Conservation (phyloP, 148 eudicot genomes). For the Rhododendron kiyosumense region DNA sequence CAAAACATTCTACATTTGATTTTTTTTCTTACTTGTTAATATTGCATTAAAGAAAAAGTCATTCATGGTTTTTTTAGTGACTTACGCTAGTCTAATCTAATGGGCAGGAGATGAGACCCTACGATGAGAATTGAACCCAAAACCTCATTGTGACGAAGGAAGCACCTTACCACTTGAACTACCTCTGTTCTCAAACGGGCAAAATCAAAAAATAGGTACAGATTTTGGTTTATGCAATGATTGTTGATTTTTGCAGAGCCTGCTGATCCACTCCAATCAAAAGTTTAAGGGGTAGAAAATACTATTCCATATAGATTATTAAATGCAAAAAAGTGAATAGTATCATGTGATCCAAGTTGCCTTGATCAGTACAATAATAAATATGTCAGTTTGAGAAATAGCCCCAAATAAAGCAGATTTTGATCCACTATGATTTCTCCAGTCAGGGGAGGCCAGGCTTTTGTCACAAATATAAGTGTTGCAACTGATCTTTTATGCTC, state of each 20-base stretch:
- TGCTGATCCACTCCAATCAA: neutral
- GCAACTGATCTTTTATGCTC: constrained; percentile 1
- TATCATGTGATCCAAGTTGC: constrained; percentile 9
- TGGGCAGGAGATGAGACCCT: no score
- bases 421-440: neutral
- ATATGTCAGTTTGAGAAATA: neutral
- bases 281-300: neutral
- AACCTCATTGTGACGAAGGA: no score
- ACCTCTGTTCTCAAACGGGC: no score
- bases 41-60: neutral
- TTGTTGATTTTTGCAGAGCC: neutral
- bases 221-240: neutral
- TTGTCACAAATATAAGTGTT: neutral
- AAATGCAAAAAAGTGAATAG: neutral
- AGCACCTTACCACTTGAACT: no score
- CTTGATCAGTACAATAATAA: neutral
- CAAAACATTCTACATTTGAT: neutral
- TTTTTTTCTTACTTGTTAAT: neutral
- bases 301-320: neutral
- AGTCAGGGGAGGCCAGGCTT: constrained; percentile 2
- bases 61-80: no score
- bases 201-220: no score
- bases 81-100: no score
- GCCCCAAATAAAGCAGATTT: neutral
- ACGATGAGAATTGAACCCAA: no score